Percentiles rank a stretch among this genome's conserved stretches.
Conservation (phyloP, 1,284 basidiomycete genomes). For the Wolfiporia cocos region DNA sequence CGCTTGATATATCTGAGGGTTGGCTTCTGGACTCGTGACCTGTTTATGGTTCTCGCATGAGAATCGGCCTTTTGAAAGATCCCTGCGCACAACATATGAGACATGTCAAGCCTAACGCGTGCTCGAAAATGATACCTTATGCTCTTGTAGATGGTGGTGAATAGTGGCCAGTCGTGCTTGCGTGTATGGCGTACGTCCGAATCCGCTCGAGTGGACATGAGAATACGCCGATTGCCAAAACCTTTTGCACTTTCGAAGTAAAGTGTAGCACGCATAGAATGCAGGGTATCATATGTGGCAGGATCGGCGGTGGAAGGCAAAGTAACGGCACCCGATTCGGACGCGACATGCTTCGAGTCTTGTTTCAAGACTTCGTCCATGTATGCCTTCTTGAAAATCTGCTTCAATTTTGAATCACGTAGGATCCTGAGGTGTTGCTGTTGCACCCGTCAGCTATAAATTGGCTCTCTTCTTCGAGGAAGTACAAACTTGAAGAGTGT, state of each 20-base stretch:
- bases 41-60: constrained; percentile 63
- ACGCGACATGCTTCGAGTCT: not conserved
- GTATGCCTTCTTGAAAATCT: not conserved
- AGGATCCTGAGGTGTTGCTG: constrained; percentile 20
- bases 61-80: constrained; percentile 61
- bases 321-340: not conserved
- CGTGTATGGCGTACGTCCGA: constrained; percentile 36
- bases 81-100: constrained; percentile 28
- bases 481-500: too few relatives aligned
- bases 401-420: constrained; percentile 7
- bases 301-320: constrained; percentile 5
- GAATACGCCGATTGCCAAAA: constrained; percentile 48
- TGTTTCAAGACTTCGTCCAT: not conserved
- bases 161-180: constrained; percentile 34
- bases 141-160: constrained; percentile 48
- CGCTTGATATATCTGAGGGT: constrained; percentile 56
- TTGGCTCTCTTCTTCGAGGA: too few relatives aligned
- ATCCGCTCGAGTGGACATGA: constrained; percentile 40
- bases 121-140: constrained; percentile 37
- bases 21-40: constrained; percentile 38
- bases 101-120: not conserved
- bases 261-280: constrained; percentile 42
- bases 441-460: too few relatives aligned
- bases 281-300: constrained; percentile 36
- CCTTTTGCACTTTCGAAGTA: constrained; percentile 46